Percentiles rank a stretch among this genome's conserved stretches.
Evolutionary conservation across 257 asterid species (phyloP).

Genomic region (Nicotiana attenuata): DNA sequence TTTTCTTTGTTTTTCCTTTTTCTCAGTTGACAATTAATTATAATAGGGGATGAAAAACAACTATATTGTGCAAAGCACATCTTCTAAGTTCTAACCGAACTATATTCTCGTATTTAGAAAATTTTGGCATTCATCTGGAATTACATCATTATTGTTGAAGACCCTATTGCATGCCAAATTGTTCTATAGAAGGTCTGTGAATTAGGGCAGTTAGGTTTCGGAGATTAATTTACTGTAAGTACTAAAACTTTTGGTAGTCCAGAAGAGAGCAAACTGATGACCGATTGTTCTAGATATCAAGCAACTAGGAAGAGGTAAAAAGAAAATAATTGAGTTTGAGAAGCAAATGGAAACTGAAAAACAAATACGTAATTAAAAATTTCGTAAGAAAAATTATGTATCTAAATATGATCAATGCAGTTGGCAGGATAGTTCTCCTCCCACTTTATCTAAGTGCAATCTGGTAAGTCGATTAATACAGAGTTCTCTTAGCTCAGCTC

Average conservation of each 20-base stretch:
- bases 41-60: not conserved
- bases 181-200: not conserved
- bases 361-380: not conserved
- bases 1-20: not conserved
- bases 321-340: not conserved
- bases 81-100: not conserved
- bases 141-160: not conserved
- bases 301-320: not conserved
- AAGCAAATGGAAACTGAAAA: not conserved
- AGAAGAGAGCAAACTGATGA: not conserved
- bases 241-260: constrained; percentile 10
- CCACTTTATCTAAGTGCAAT: not conserved
- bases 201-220: not conserved
- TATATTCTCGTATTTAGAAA: not conserved
- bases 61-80: not conserved
- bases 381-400: not conserved
- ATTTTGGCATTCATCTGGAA: not conserved
- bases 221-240: not conserved
- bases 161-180: not conserved
- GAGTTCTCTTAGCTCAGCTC: not conserved
- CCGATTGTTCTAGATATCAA: not conserved
- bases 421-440: not conserved
- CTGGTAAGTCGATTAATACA: not conserved
- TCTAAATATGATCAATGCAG: constrained; percentile 1
- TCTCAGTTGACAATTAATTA: not conserved